Base-by-base conservation (phyloP, 192 early-diverging fungal genomes). In the Entomortierella chlamydospora region DNA sequence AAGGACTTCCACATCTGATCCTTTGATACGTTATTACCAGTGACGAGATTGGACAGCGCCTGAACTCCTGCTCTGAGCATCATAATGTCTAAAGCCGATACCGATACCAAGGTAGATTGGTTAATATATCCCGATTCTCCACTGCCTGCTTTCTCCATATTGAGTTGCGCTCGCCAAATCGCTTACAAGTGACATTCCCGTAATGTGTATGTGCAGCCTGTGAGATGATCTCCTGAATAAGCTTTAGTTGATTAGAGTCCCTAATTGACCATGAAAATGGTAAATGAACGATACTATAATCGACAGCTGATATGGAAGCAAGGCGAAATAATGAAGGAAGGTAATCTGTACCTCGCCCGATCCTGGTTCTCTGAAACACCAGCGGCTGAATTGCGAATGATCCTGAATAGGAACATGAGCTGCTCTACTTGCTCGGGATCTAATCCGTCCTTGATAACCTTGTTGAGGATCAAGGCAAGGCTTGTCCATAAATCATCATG, bases 21-120 rank as follows among this genome's bases (percentile, higher is more conserved):
- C 41, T 81, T 79, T 25, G 72, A 66, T 1, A 17, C 45, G 15
- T 64, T 52, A 42, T 86, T 86, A 57, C 80, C 83, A 18, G 85
- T 86, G 13, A 84, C 37, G 31, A 84, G 34, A 52, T 86, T 86
- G 15, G 81, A 86, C 25, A 86, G 41, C n/a, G 83, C 76, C 57
- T 86, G 85, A 13, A 79, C 68, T 15, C 85, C 83, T 25, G 83
- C 81, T 31, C 81, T 60, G 8, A 78, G 59, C 65, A 83, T 58
- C 59, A 66, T 68, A n/a, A 77, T 70, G 57, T 81, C 83, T 84
- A 61, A 2, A 41, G 25, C 30, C 33, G 26, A 39, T 20, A 37
- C 4, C 1, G 41, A 37, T 7, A n/a, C n/a, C n/a, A n/a, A n/a
- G n/a, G n/a, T n/a, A n/a, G n/a, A n/a, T n/a, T n/a, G n/a, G n/a